Conservation (phyloP, 225 moss, liverwort and hornwort genomes). For the Pleurozium schreberi region DNA sequence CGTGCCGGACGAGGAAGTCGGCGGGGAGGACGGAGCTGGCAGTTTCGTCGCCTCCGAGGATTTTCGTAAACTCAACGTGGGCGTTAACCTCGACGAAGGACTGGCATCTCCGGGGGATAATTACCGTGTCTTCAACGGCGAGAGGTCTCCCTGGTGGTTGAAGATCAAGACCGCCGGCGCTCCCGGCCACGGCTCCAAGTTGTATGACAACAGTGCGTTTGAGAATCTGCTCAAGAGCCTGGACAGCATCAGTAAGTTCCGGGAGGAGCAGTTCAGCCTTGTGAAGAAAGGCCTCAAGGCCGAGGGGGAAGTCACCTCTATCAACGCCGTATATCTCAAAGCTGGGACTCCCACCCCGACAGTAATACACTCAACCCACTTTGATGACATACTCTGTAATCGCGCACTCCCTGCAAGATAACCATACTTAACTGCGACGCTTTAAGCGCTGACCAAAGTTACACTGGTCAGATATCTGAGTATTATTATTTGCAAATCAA, state of each 20-base stretch:
- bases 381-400: background rate
- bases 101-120: conserved; percentile 37
- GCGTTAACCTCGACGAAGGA: conserved; percentile 66
- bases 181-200: conserved; percentile 85
- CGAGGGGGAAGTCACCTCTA: conserved; percentile 71
- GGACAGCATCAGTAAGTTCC: conserved; percentile 56
- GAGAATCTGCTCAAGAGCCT: conserved; percentile 73
- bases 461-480: background rate
- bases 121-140: conserved; percentile 68
- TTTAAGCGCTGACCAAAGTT: background rate
- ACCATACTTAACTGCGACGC: no score
- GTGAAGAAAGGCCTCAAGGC: conserved; percentile 62
- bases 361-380: conserved; percentile 18
- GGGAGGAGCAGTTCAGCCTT: conserved; percentile 49
- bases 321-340: conserved; percentile 62
- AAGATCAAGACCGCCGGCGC: conserved; percentile 56
- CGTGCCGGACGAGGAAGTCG: conserved; percentile 88
- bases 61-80: conserved; percentile 63
- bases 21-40: conserved; percentile 60
- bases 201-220: conserved; percentile 73
- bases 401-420: background rate
- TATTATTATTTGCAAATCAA: background rate
- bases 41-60: conserved; percentile 46
- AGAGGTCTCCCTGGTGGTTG: conserved; percentile 73
- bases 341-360: conserved; percentile 69